Percentiles rank a stretch among this genome's conserved stretches.
These are phyloP conservation scores for Teratosphaeria nubilosa DNA, from an alignment of 2,329 filamentous ascomycete species.

Conservation along the genomic window DNA sequence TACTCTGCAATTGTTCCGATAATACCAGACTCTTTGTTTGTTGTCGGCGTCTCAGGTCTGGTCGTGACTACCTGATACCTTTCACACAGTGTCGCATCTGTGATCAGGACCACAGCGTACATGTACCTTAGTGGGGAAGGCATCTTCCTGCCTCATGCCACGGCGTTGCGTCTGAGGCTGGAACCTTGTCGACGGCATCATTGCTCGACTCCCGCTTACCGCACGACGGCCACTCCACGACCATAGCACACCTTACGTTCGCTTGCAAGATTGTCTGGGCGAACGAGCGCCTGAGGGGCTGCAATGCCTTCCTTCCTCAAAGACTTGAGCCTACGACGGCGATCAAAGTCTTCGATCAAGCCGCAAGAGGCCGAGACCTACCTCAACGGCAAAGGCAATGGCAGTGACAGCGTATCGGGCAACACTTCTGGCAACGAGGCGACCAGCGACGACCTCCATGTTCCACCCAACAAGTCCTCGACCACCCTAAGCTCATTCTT, in stretches of 20 bases:
- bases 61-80: too few species aligned
- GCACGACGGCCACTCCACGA: neutral
- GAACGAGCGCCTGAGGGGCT: neutral
- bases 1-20: neutral
- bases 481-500: slow-evolving; percentile 38
- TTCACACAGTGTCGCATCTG: neutral
- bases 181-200: neutral
- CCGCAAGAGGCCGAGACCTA: slow-evolving; percentile 26
- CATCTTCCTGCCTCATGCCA: neutral
- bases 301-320: slow-evolving; percentile 56
- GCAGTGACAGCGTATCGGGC: slow-evolving; percentile 32
- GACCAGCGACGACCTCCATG: slow-evolving; percentile 11
- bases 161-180: neutral
- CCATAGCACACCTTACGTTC: neutral
- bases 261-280: neutral
- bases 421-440: slow-evolving; percentile 18
- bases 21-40: neutral
- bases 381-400: slow-evolving; percentile 6
- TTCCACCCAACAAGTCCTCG: slow-evolving; percentile 43
- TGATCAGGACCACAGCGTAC: neutral
- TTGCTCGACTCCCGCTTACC: neutral
- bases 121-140: neutral
- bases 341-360: slow-evolving; percentile 64
- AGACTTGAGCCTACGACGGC: slow-evolving; percentile 54
- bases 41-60: neutral